Evolutionary conservation across 169 alveolate species (phyloP).

Genomic region (Plasmodium vinckei): DNA sequence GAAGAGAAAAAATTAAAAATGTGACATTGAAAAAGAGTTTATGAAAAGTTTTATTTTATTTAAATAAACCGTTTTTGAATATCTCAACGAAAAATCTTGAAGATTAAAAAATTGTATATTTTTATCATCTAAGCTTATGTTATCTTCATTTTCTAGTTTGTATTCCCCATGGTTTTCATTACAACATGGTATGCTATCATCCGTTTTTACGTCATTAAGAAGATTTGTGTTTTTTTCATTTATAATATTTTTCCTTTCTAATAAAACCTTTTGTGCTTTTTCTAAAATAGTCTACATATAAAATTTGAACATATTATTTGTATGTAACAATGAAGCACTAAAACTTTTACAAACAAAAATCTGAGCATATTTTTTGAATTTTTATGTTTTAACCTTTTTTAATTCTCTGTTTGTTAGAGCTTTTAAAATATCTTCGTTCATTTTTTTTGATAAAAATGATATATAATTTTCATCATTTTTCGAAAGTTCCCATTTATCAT

Average conservation of each 20-base stretch:
- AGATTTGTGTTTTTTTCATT: slow-evolving; percentile 15
- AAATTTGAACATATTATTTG: neutral
- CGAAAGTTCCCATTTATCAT: too few species aligned
- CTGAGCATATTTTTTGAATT: neutral
- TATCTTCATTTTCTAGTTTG: neutral
- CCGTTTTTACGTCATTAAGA: neutral
- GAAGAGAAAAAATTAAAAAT: slow-evolving; percentile 1
- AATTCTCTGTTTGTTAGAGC: slow-evolving; percentile 48
- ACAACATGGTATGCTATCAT: neutral
- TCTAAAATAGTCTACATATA: slow-evolving; percentile 45
- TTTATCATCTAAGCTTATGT: neutral
- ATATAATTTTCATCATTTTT: neutral
- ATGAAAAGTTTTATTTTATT: neutral
- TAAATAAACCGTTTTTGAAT: slow-evolving; percentile 45
- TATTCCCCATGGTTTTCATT: neutral
- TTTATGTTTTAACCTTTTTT: slow-evolving; percentile 24
- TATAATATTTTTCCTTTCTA: slow-evolving; percentile 21
- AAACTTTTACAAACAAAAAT: neutral
- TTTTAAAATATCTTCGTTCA: slow-evolving; percentile 64
- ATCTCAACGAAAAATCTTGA: slow-evolving; percentile 32
- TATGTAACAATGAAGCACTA: neutral
- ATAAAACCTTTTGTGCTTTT: slow-evolving; percentile 42
- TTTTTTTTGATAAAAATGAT: neutral
- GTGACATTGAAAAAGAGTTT: neutral
- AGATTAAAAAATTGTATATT: slow-evolving; percentile 17